Conservation (phyloP, 169 alveolate species). For the Plasmodium sp. region DNA sequence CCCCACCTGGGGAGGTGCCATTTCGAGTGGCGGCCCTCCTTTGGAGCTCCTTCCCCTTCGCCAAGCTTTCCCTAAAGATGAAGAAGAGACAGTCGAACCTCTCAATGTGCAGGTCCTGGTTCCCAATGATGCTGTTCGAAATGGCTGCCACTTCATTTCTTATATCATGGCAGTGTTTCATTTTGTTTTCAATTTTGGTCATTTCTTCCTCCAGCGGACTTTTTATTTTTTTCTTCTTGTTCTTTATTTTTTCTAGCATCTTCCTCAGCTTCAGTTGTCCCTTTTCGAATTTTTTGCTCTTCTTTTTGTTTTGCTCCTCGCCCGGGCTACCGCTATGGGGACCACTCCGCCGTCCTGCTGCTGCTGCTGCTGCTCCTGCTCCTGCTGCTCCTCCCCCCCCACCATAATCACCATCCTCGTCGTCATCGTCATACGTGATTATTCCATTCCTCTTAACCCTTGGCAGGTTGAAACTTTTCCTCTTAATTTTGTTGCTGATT, state of each 20-base stretch:
- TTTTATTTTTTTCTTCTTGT: slow-evolving; percentile 5
- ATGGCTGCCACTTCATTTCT: slow-evolving; percentile 27
- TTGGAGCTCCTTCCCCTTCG: background rate
- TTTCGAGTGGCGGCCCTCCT: background rate
- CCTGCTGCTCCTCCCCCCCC: background rate
- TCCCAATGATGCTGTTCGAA: slow-evolving; percentile 28
- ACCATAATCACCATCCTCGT: background rate
- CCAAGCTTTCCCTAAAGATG: slow-evolving; percentile 25
- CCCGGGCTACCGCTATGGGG: background rate
- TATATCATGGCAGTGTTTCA: slow-evolving; percentile 17
- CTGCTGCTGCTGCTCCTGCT: background rate
- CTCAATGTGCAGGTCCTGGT: slow-evolving; percentile 15
- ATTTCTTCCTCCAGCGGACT: slow-evolving; percentile 26
- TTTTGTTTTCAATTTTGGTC: slow-evolving; percentile 7
- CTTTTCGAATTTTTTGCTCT: slow-evolving; percentile 19
- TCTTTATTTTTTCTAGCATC: slow-evolving; percentile 13
- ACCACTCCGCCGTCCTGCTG: background rate
- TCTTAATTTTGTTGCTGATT: background rate
- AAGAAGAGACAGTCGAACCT: slow-evolving; percentile 34
- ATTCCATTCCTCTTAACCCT: slow-evolving; percentile 33
- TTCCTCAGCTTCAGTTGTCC: slow-evolving; percentile 19
- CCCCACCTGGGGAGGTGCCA: background rate
- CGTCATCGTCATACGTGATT: slow-evolving; percentile 22
- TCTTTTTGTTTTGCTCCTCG: background rate
- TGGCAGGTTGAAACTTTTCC: slow-evolving; percentile 50